phyloP scores from a whole-genome alignment of 352 stramenopile genomes.

The Globisporangium splendens region DNA sequence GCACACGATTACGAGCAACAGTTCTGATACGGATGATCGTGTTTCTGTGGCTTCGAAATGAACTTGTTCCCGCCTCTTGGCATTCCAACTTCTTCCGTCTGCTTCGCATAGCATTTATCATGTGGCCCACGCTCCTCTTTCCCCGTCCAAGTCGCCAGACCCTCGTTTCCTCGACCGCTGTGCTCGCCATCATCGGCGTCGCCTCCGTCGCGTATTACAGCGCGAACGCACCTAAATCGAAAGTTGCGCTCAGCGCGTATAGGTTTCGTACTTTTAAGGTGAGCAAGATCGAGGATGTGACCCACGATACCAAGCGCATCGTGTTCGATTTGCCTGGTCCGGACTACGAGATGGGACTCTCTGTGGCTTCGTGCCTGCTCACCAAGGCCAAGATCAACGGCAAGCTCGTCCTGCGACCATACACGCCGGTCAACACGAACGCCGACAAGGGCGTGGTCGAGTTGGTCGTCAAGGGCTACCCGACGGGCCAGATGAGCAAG shows the following conservation, averaged over 20 bases:
- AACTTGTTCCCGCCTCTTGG: too few relatives aligned
- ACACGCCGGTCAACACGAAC: constrained; percentile 88
- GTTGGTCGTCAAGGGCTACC: constrained; percentile 90
- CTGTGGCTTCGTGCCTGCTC: constrained; percentile 49
- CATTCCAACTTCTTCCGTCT: neutral
- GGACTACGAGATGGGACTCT: constrained; percentile 65
- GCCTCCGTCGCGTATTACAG: neutral
- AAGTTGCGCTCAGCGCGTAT: constrained; percentile 48
- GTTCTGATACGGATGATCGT: too few relatives aligned
- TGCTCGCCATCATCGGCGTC: constrained; percentile 7
- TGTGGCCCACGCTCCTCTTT: constrained; percentile 8
- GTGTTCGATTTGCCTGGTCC: too few relatives aligned
- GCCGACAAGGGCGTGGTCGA: constrained; percentile 81
- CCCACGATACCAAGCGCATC: constrained; percentile 70
- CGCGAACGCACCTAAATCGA: constrained; percentile 19
- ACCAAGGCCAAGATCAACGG: constrained; percentile 67
- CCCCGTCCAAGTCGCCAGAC: constrained; percentile 1
- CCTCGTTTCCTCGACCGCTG: neutral
- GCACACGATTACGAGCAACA: too few relatives aligned
- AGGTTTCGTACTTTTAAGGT: constrained; percentile 70
- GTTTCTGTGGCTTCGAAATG: too few relatives aligned
- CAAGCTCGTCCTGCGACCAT: constrained; percentile 78
- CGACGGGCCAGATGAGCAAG: constrained; percentile 78
- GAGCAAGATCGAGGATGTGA: constrained; percentile 53
- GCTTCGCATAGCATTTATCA: neutral